phyloP scores from a whole-genome alignment of 495 filamentous ascomycete species.

The Aspergillus haitiensis region DNA sequence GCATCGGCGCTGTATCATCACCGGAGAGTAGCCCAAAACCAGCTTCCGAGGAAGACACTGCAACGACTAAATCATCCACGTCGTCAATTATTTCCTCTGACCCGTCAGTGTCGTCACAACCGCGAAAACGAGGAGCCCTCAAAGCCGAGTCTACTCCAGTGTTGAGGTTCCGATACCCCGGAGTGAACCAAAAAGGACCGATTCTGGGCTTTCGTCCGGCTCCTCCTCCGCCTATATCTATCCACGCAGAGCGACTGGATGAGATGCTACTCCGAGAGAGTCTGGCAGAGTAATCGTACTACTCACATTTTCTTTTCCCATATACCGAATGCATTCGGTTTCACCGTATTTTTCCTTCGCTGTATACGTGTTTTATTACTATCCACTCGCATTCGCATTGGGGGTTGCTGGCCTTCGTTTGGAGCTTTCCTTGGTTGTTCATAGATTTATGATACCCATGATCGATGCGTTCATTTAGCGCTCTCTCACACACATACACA shows the following conservation, averaged over 20 bases:
- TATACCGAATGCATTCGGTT: constrained; percentile 5
- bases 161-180: constrained; percentile 41
- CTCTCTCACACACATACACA: no score
- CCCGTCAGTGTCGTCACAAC: constrained; percentile 13
- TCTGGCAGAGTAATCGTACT: constrained; percentile 34
- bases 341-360: background rate
- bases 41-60: constrained; percentile 16
- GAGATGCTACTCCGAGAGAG: constrained; percentile 43
- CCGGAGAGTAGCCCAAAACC: constrained; percentile 21
- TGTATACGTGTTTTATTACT: constrained; percentile 8
- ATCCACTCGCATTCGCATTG: background rate
- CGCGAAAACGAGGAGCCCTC: background rate
- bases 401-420: background rate
- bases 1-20: constrained; percentile 39
- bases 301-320: constrained; percentile 12
- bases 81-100: constrained; percentile 14
- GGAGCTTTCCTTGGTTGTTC: constrained; percentile 5
- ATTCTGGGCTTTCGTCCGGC: constrained; percentile 44
- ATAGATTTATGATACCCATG: constrained; percentile 25
- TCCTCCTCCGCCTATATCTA: constrained; percentile 30
- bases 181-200: constrained; percentile 51
- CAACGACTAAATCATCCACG: constrained; percentile 17
- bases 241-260: constrained; percentile 41
- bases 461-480: constrained; percentile 6
- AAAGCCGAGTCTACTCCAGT: constrained; percentile 16